These are phyloP conservation scores for Gautieria morchelliformis DNA, from an alignment of 768 basidiomycete genomes.

Conservation along the genomic window DNA sequence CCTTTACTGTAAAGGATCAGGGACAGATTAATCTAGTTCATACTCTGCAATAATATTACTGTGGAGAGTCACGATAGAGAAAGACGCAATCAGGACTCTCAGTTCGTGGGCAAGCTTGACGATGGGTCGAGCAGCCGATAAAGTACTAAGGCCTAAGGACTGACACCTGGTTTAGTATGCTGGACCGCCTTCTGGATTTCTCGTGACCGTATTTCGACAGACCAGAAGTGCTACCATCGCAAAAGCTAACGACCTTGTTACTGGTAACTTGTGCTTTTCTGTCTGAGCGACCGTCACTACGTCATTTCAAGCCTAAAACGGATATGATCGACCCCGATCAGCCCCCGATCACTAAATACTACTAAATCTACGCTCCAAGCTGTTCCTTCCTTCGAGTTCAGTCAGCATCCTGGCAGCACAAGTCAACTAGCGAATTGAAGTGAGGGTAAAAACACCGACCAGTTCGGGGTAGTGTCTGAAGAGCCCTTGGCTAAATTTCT, in stretches of 20 bases:
- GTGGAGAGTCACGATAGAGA: no score
- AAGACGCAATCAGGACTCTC: background rate
- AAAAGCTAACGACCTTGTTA: slow-evolving; percentile 6
- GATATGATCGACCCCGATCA: no score
- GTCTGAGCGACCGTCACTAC: no score
- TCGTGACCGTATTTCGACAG: background rate
- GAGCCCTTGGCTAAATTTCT: slow-evolving; percentile 22
- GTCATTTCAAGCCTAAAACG: no score
- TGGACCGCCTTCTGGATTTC: background rate
- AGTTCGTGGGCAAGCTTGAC: background rate
- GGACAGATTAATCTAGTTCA: no score
- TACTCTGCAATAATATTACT: no score
- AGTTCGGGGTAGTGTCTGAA: slow-evolving; percentile 31
- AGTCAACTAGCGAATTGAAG: slow-evolving; percentile 5
- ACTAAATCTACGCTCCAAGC: no score
- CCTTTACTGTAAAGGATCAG: no score
- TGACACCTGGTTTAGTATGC: background rate
- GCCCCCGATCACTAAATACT: no score
- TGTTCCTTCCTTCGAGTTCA: no score
- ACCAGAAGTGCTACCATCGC: slow-evolving; percentile 11
- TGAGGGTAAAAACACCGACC: slow-evolving; percentile 16
- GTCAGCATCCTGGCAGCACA: no score
- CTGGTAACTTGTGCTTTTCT: slow-evolving; percentile 17
- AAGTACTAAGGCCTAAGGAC: background rate
- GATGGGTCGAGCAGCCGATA: background rate